Conservation (phyloP, 2,329 filamentous ascomycete species). For the Penicillium sp. region DNA sequence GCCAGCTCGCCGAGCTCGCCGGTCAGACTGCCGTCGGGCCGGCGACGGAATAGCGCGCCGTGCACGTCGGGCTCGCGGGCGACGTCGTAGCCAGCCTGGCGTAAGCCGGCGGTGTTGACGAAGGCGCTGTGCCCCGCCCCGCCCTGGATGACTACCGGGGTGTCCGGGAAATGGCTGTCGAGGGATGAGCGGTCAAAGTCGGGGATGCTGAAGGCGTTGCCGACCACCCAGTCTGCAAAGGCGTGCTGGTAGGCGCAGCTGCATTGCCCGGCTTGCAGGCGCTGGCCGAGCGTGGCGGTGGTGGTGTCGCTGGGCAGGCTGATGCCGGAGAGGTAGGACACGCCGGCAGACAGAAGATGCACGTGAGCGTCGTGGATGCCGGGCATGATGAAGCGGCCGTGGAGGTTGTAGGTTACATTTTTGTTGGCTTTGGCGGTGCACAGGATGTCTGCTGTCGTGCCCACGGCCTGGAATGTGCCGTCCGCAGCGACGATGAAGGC, state of each 20-base stretch:
- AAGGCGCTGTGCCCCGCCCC: constrained; percentile 26
- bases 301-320: constrained; percentile 24
- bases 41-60: constrained; percentile 22
- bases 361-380: constrained; percentile 36
- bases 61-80: constrained; percentile 19
- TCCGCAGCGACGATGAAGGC: constrained; percentile 28
- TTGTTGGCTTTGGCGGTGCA: constrained; percentile 14
- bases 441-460: constrained; percentile 21
- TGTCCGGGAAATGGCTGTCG: constrained; percentile 24
- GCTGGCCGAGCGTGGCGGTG: constrained; percentile 19
- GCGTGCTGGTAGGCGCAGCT: constrained; percentile 23
- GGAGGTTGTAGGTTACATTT: constrained; percentile 23
- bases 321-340: constrained; percentile 24
- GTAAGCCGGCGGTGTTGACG: constrained; percentile 24
- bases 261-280: constrained; percentile 23
- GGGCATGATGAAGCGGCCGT: constrained; percentile 30
- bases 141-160: constrained; percentile 27
- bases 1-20: constrained; percentile 27
- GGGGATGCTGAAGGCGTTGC: constrained; percentile 20
- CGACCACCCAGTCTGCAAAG: constrained; percentile 22
- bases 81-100: constrained; percentile 22
- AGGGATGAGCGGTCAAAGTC: constrained; percentile 20
- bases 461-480: constrained; percentile 25
- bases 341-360: constrained; percentile 27
- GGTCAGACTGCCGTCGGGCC: constrained; percentile 24